Percentiles rank a stretch among this genome's conserved stretches.
Evolutionary conservation across 352 stramenopile species (phyloP).

Genomic region (Globisporangium cystogenes): DNA sequence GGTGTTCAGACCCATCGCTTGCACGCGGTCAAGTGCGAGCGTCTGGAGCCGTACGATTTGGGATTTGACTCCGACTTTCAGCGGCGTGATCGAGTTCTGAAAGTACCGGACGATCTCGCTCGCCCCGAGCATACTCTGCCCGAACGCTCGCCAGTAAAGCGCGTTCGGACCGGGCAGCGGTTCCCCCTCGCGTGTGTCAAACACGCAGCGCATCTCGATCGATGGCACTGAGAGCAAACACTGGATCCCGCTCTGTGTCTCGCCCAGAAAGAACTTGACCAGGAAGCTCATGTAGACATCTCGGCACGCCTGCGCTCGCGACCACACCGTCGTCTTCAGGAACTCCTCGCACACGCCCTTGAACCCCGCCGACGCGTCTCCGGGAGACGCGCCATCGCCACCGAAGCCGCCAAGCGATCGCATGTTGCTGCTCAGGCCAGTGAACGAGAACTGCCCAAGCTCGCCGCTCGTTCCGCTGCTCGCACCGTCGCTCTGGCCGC

Average conservation of each 20-base stretch:
- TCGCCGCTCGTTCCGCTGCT: constrained; percentile 4
- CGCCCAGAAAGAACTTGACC: constrained; percentile 57
- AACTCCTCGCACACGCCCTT: constrained; percentile 55
- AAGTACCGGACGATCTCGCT: constrained; percentile 65
- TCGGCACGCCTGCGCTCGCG: constrained; percentile 33
- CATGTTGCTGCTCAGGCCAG: constrained; percentile 45
- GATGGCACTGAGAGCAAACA: constrained; percentile 40
- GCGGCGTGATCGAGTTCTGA: constrained; percentile 34
- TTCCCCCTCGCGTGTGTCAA: constrained; percentile 17
- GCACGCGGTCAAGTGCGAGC: constrained; percentile 38
- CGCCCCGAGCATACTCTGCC: constrained; percentile 60
- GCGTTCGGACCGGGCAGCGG: constrained; percentile 9
- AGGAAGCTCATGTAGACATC: constrained; percentile 80
- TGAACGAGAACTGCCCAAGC: constrained; percentile 47
- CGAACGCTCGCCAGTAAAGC: constrained; percentile 75
- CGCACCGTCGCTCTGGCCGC: constrained; percentile 15
- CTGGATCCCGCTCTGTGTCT: constrained; percentile 38
- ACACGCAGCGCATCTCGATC: constrained; percentile 56
- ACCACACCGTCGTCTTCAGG: constrained; percentile 48
- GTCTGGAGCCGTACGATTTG: constrained; percentile 56
- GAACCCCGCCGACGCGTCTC: constrained; percentile 4
- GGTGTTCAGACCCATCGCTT: constrained; percentile 44
- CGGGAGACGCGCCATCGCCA: neutral
- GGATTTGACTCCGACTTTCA: constrained; percentile 42
- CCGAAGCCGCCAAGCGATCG: constrained; percentile 14